Conservation (phyloP, 768 basidiomycete genomes). For the Amanita subjunquillea region DNA sequence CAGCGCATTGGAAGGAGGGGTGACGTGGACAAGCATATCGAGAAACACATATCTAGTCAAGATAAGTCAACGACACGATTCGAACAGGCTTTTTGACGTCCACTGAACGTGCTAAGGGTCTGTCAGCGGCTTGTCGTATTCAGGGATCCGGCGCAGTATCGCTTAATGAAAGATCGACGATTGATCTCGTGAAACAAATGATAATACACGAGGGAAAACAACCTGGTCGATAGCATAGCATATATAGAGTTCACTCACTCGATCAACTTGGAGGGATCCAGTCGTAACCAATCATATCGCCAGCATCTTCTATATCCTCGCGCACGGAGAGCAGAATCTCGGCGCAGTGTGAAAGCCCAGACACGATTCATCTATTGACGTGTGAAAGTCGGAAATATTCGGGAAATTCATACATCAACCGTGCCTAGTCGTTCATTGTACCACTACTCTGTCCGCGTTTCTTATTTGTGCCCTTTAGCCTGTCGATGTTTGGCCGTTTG, state of each 20-base stretch:
- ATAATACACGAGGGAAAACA: constrained; percentile 25
- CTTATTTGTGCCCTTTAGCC: too few relatives aligned
- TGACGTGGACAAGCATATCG: constrained; percentile 13
- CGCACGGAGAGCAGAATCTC: constrained; percentile 44
- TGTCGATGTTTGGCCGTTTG: too few relatives aligned
- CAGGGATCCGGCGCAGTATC: constrained; percentile 30
- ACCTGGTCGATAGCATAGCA: constrained; percentile 4
- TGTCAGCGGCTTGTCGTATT: constrained; percentile 13
- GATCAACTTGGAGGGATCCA: constrained; percentile 29
- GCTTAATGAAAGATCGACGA: constrained; percentile 48
- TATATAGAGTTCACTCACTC: constrained; percentile 19
- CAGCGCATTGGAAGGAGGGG: constrained; percentile 5
- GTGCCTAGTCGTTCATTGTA: constrained; percentile 13
- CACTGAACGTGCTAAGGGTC: constrained; percentile 42
- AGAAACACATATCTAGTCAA: constrained; percentile 24
- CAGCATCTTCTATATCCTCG: constrained; percentile 39
- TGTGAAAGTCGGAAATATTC: background rate
- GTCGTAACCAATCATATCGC: constrained; percentile 27
- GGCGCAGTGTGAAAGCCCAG: constrained; percentile 51
- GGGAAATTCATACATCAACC: constrained; percentile 39
- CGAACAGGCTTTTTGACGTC: constrained; percentile 12
- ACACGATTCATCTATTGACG: constrained; percentile 36
- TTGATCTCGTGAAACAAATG: constrained; percentile 34
- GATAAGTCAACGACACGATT: too few relatives aligned
- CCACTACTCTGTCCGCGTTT: too few relatives aligned